These are phyloP conservation scores for Sparassis latifolia DNA, from an alignment of 1,284 basidiomycete genomes.

Conservation along the genomic window DNA sequence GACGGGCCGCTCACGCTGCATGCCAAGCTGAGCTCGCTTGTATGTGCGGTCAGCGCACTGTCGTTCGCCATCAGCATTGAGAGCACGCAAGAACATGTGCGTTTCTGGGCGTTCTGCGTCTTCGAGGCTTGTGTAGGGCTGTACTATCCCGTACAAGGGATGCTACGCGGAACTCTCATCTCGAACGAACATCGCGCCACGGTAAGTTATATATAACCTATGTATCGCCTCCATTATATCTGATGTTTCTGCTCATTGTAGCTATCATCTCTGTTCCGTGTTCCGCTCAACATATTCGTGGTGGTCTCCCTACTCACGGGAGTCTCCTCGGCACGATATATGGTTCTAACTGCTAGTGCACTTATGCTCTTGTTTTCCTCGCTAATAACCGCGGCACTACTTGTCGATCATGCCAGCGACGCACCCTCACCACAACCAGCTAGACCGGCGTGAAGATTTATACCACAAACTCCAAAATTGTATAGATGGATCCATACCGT, in stretches of 20 bases:
- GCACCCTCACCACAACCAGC: too few relatives aligned
- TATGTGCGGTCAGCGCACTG: slow-evolving; percentile 54
- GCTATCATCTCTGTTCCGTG: slow-evolving; percentile 67
- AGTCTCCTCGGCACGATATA: slow-evolving; percentile 55
- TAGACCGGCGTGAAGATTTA: too few relatives aligned
- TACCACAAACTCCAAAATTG: too few relatives aligned
- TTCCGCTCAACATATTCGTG: slow-evolving; percentile 70
- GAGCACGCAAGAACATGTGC: slow-evolving; percentile 38
- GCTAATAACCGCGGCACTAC: slow-evolving; percentile 41
- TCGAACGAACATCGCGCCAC: slow-evolving; percentile 70
- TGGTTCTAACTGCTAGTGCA: slow-evolving; percentile 55
- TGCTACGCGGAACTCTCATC: slow-evolving; percentile 62
- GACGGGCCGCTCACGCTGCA: slow-evolving; percentile 50
- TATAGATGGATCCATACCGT: too few relatives aligned
- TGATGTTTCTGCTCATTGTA: slow-evolving; percentile 19
- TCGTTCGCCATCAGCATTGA: slow-evolving; percentile 48
- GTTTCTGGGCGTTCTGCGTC: slow-evolving; percentile 69
- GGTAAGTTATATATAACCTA: slow-evolving; percentile 31
- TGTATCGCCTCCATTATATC: slow-evolving; percentile 1
- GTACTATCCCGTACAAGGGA: slow-evolving; percentile 77
- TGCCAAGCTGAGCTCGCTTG: slow-evolving; percentile 58
- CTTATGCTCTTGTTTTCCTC: slow-evolving; percentile 55
- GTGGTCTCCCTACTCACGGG: slow-evolving; percentile 66
- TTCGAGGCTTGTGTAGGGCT: slow-evolving; percentile 74
- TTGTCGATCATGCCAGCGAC: slow-evolving; percentile 5